These are phyloP conservation scores for Euphorbia corollata DNA, from an alignment of 441 rosid species.

Conservation along the genomic window DNA sequence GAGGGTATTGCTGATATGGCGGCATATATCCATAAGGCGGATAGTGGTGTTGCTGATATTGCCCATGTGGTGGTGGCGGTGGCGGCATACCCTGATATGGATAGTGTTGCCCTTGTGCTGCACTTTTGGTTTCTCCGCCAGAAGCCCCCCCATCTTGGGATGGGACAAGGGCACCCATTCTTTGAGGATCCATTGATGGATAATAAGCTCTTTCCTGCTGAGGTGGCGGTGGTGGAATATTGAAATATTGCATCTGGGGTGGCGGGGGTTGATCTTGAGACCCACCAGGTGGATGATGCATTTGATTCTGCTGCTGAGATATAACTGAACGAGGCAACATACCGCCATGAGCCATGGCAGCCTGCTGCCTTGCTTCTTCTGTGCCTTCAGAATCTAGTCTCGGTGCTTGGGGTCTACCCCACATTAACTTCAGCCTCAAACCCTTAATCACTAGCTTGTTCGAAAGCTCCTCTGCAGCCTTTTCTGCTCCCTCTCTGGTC, in stretches of 20 bases:
- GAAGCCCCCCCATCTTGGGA: constrained; percentile 63
- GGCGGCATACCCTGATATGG: constrained; percentile 45
- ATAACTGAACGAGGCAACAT: constrained; percentile 75
- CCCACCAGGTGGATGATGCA: constrained; percentile 28
- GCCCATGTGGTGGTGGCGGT: constrained; percentile 43
- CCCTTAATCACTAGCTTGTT: constrained; percentile 82
- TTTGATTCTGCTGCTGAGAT: constrained; percentile 83
- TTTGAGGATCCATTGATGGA: constrained; percentile 97
- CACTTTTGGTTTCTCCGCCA: constrained; percentile 42
- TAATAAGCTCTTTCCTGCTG: constrained; percentile 66
- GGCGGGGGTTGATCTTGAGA: constrained; percentile 52
- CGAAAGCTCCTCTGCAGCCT: constrained; percentile 85
- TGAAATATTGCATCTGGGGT: constrained; percentile 62
- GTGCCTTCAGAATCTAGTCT: constrained; percentile 63
- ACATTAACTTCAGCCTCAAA: constrained; percentile 71
- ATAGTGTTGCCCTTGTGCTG: constrained; percentile 40
- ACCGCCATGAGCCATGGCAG: constrained; percentile 62
- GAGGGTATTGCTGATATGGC: constrained; percentile 49
- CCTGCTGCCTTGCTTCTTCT: constrained; percentile 65
- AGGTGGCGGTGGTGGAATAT: constrained; percentile 71
- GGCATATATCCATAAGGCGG: constrained; percentile 56
- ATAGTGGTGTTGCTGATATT: constrained; percentile 44
- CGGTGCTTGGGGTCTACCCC: constrained; percentile 95
- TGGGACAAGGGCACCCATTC: constrained; percentile 90
- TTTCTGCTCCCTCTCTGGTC: constrained; percentile 92